Evolutionary conservation across 768 basidiomycete genomes (phyloP).

Genomic region (Lactifluus echinatus): DNA sequence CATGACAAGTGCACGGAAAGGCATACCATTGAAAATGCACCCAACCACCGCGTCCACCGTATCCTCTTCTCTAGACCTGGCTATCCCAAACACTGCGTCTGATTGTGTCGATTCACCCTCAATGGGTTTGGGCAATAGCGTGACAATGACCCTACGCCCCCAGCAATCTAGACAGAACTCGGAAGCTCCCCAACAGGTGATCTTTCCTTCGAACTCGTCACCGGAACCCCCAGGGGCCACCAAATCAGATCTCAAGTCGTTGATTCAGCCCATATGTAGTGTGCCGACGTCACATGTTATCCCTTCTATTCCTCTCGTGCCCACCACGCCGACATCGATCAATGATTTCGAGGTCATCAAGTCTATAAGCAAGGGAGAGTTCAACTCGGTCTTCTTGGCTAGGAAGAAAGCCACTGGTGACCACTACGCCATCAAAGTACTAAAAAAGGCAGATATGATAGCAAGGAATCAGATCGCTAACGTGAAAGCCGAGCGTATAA

Average conservation of each 20-base stretch:
- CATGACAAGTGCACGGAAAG: constrained; percentile 32
- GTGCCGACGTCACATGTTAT: constrained; percentile 80
- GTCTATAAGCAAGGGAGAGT: constrained; percentile 97
- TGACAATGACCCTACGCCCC: constrained; percentile 42
- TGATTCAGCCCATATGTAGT: constrained; percentile 45
- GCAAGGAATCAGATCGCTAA: constrained; percentile 99
- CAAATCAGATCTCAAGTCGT: constrained; percentile 42
- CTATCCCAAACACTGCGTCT: constrained; percentile 74
- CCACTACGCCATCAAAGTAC: constrained; percentile 99
- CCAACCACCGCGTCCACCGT: constrained; percentile 86
- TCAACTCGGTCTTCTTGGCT: constrained; percentile 95
- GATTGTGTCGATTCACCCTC: constrained; percentile 48
- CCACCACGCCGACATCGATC: constrained; percentile 83
- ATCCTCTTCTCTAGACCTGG: constrained; percentile 79
- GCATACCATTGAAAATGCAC: constrained; percentile 51
- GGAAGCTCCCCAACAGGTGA: constrained; percentile 53
- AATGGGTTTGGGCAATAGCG: constrained; percentile 55
- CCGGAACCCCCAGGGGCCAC: constrained; percentile 38
- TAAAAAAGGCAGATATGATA: constrained; percentile 99
- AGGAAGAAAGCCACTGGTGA: constrained; percentile 98
- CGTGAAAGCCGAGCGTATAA: constrained; percentile 99
- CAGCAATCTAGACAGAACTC: constrained; percentile 61
- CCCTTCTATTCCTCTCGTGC: constrained; percentile 64
- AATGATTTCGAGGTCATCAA: constrained; percentile 99
- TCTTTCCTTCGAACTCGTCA: constrained; percentile 60